These are phyloP conservation scores for Noccaea caerulescens DNA, from an alignment of 345 rosid species.

Conservation along the genomic window DNA sequence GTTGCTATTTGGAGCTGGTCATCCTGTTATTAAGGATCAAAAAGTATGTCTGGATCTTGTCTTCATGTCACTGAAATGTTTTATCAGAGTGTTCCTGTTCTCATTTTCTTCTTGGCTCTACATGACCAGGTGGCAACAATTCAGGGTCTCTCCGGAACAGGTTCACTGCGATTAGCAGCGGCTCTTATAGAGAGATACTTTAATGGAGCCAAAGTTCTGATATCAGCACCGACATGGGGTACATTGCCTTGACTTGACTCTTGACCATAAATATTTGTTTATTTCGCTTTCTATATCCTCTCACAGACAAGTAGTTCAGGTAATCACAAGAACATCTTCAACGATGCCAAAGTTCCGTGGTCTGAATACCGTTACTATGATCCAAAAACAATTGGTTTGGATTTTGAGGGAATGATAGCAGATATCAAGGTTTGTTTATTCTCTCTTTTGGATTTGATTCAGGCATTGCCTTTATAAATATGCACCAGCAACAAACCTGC, in stretches of 20 bases:
- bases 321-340: slow-evolving; percentile 95
- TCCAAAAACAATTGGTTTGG: slow-evolving; percentile 97
- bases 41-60: slow-evolving; percentile 54
- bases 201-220: slow-evolving; percentile 83
- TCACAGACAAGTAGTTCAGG: slow-evolving; percentile 53
- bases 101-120: background rate
- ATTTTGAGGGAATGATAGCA: slow-evolving; percentile 94
- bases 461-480: background rate
- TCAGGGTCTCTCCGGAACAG: slow-evolving; percentile 98
- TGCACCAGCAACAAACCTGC: background rate
- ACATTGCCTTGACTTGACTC: background rate
- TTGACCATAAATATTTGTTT: slow-evolving; percentile 18
- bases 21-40: slow-evolving; percentile 68
- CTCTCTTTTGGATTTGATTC: background rate
- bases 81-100: slow-evolving; percentile 6
- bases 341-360: slow-evolving; percentile 96
- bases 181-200: slow-evolving; percentile 94
- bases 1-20: slow-evolving; percentile 82
- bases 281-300: background rate
- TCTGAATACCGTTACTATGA: slow-evolving; percentile 95
- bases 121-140: slow-evolving; percentile 88
- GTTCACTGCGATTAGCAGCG: slow-evolving; percentile 90
- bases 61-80: background rate
- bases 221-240: slow-evolving; percentile 99
- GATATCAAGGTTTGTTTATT: slow-evolving; percentile 73